These are phyloP conservation scores for Cucurbita pepo DNA, from an alignment of 306 rosid species.

Conservation along the genomic window DNA sequence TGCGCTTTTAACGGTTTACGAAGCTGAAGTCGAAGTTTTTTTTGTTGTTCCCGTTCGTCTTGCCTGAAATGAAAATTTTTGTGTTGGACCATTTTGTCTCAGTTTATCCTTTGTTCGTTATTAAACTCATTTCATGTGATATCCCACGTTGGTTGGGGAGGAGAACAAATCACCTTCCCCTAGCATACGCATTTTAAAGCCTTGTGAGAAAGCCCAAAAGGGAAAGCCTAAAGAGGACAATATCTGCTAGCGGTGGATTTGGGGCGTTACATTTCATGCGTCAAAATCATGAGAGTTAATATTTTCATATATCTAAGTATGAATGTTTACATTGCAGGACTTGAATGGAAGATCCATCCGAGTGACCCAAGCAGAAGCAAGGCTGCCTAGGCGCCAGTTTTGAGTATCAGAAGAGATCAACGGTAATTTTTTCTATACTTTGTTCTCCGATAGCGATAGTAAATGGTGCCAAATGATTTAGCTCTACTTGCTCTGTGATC, in stretches of 20 bases:
- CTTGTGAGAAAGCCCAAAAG: no score
- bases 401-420: conserved; percentile 13
- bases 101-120: neutral
- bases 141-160: no score
- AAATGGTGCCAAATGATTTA: neutral
- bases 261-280: neutral
- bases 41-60: neutral
- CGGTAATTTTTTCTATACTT: neutral
- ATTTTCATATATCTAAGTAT: conserved; percentile 7
- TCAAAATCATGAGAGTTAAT: neutral
- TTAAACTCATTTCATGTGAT: neutral
- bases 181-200: no score
- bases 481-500: neutral
- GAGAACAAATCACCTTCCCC: no score
- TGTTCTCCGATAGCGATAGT: neutral
- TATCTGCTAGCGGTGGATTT: no score
- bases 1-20: neutral
- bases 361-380: conserved; percentile 55
- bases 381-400: conserved; percentile 55
- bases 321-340: conserved; percentile 35
- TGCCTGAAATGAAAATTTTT: neutral
- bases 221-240: no score
- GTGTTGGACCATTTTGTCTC: neutral
- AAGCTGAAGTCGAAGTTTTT: neutral
- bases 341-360: conserved; percentile 70